Conservation (phyloP, 805 yeast genomes). For the Debaryomyces tyrocola region DNA sequence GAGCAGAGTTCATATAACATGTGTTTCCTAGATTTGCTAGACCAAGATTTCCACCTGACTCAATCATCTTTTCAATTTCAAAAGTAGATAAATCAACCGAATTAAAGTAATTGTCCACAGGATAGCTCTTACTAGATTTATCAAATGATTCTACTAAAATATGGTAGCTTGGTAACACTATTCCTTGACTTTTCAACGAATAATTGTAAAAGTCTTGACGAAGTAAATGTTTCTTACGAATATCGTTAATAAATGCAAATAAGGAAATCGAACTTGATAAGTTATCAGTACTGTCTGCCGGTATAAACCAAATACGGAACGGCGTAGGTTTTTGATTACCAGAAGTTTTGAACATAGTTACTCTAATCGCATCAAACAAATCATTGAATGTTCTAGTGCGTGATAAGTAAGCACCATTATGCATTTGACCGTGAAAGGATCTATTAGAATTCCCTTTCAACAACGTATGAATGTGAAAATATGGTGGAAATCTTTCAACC, state of each 20-base stretch:
- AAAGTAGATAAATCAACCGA: conserved; percentile 10
- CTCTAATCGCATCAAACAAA: conserved; percentile 26
- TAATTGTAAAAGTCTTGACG: conserved; percentile 18
- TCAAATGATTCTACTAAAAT: conserved; percentile 28
- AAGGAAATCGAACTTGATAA: conserved; percentile 23
- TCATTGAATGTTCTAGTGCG: conserved; percentile 35
- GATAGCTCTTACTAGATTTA: conserved; percentile 16
- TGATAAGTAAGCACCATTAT: conserved; percentile 23
- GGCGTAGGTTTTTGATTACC: conserved; percentile 9
- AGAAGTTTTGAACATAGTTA: conserved; percentile 18
- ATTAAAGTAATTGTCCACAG: conserved; percentile 20
- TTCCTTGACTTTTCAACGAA: conserved; percentile 31
- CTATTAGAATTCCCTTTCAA: conserved; percentile 13
- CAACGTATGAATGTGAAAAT: conserved; percentile 34
- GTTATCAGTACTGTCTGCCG: conserved; percentile 20
- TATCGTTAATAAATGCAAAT: conserved; percentile 26
- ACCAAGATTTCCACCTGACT: conserved; percentile 51
- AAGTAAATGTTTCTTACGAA: conserved; percentile 28
- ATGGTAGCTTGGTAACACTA: conserved; percentile 22
- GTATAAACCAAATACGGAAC: conserved; percentile 40
- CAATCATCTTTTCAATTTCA: conserved; percentile 10
- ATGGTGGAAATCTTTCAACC: conserved; percentile 38
- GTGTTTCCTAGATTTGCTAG: conserved; percentile 80
- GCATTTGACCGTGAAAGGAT: conserved; percentile 6
- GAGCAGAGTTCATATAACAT: conserved; percentile 92